Conservation (phyloP, 2,329 filamentous ascomycete species). For the Cladosporium sp. region DNA sequence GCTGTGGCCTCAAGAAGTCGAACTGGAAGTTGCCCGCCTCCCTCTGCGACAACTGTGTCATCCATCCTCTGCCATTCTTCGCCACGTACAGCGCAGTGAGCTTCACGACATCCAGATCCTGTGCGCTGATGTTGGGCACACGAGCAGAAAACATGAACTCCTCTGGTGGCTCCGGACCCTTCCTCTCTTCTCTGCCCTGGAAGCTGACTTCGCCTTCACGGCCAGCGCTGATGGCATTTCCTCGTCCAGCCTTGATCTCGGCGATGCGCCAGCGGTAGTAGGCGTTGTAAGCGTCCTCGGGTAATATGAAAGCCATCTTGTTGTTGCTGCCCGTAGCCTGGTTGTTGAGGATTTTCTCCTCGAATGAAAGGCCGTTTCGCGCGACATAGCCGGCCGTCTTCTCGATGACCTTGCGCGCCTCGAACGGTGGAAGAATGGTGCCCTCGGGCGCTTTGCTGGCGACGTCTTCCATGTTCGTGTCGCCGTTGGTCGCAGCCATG, state of each 20-base stretch:
- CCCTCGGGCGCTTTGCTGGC: conserved; percentile 75
- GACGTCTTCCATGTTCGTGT: conserved; percentile 36
- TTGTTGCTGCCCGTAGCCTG: conserved; percentile 29
- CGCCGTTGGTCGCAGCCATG: conserved; percentile 29
- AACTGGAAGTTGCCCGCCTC: conserved; percentile 92
- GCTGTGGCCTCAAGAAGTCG: conserved; percentile 90
- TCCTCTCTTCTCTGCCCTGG: conserved; percentile 57
- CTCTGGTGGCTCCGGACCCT: conserved; percentile 78
- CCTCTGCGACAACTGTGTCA: conserved; percentile 82
- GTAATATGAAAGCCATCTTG: conserved; percentile 86
- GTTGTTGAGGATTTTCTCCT: conserved; percentile 80
- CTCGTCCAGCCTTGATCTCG: conserved; percentile 80
- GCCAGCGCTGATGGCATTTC: conserved; percentile 73
- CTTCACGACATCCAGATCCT: conserved; percentile 71
- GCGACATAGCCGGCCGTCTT: conserved; percentile 93
- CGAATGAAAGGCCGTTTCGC: conserved; percentile 62
- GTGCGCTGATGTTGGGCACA: conserved; percentile 95
- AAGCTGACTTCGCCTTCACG: conserved; percentile 58
- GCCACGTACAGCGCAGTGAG: conserved; percentile 89
- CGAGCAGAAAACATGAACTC: conserved; percentile 91
- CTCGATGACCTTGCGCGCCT: conserved; percentile 80
- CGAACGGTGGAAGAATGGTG: conserved; percentile 78
- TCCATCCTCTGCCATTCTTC: conserved; percentile 86
- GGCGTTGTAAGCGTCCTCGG: conserved; percentile 75
- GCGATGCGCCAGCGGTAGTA: conserved; percentile 89